Base-by-base conservation (phyloP, 495 filamentous ascomycete species). In the Cryomyces antarcticus region DNA sequence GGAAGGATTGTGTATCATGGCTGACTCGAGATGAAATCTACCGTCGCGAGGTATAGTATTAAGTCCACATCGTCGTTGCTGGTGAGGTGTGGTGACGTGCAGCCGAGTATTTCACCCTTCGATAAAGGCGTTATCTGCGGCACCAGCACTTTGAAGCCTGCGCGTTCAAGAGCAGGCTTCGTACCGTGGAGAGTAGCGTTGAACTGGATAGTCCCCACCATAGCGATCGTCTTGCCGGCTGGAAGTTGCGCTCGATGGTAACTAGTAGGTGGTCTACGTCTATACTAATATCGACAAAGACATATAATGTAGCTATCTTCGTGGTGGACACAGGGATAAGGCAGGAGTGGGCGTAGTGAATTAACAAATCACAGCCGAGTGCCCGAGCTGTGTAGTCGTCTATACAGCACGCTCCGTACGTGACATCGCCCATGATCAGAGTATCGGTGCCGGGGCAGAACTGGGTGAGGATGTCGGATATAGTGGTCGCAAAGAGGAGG, bases 341-440 rank as follows among this genome's bases (percentile, higher is more conserved):
- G 51, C 89, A 99, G 57, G 78, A 85, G 58, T 99, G 89, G 0
- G 89, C 89, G 55, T 99, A 99, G 60, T 99, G 89, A 1, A 99
- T 84, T 5, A 99, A 68, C 3, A 99, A 63, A 56, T 99, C 89
- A 52, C 89, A 99, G 1, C 82, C 92, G 28, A 99, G 70, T 0
- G 89, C 89, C 13, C 89, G 73, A 0, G 89, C 89, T 0, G 89
- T 96, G 62, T 88, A 99, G 63, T 99, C 89, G 56, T 99, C 89
- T 48, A 99, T 95, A 55, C 89, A 99, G 65, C 89, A 99, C 3
- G 89, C 89, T 38, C 89, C 89, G 62, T 99, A 99, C 0, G 89
- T 99, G 28, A 99, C 89, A 51, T 99, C 89, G 41, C 92, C 89
- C 89, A 99, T 96, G 57, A 99, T 96, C 11, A 95, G 64, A 0